Evolutionary conservation across 1,284 basidiomycete species (phyloP).

Genomic region (Vanrija sp.): DNA sequence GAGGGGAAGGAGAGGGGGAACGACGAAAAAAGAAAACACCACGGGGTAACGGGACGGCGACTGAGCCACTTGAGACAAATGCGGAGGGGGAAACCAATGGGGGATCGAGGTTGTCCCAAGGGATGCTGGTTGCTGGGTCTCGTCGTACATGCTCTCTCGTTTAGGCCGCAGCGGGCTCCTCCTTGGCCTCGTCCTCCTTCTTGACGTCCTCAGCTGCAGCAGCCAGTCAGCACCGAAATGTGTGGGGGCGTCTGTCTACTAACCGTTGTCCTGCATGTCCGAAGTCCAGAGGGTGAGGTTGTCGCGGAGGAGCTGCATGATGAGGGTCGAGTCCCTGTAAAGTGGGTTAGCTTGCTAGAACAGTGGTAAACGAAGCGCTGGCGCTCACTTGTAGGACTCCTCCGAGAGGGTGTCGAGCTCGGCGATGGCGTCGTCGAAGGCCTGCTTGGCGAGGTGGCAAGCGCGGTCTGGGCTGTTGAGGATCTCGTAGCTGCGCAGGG

Average conservation of each 20-base stretch:
- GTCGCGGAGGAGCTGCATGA: conserved; percentile 99
- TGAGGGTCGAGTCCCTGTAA: conserved; percentile 76
- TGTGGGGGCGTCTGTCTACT: background rate
- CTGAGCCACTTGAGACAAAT: conserved; percentile 19
- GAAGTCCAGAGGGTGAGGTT: conserved; percentile 98
- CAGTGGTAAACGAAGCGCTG: background rate
- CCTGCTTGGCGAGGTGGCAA: conserved; percentile 99
- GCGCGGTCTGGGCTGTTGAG: conserved; percentile 96
- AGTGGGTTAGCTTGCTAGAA: conserved; percentile 7
- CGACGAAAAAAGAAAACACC: conserved; percentile 23
- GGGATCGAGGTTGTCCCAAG: conserved; percentile 17
- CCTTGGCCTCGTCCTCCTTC: conserved; percentile 42
- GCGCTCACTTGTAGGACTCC: conserved; percentile 86
- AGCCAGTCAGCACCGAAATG: background rate
- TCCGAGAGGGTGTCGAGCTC: conserved; percentile 99
- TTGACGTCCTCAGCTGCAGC: conserved; percentile 23
- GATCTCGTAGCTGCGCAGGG: conserved; percentile 77
- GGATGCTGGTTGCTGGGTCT: conserved; percentile 17
- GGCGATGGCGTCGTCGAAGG: conserved; percentile 98
- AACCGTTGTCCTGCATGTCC: conserved; percentile 64
- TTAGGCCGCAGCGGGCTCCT: conserved; percentile 41
- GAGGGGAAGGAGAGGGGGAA: conserved; percentile 14
- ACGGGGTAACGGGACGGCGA: conserved; percentile 18
- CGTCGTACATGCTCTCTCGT: conserved; percentile 15
- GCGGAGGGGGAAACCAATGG: conserved; percentile 17